Evolutionary conservation across 2,329 filamentous ascomycete genomes (phyloP).

Genomic region (Cladophialophora bantiana): DNA sequence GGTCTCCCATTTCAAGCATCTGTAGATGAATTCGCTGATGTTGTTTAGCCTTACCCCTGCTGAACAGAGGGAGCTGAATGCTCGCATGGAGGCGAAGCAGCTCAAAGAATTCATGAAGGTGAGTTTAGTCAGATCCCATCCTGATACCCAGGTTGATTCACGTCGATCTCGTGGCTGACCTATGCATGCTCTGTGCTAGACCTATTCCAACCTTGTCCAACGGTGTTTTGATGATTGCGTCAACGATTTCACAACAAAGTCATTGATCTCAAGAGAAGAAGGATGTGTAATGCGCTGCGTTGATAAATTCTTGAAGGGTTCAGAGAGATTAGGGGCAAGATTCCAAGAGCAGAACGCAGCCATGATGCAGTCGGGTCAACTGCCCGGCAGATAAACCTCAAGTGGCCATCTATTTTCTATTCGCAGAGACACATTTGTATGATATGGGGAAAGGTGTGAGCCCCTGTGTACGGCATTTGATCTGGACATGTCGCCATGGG

Average conservation of each 20-base stretch:
- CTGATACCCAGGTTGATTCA: conserved; percentile 10
- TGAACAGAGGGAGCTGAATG: conserved; percentile 92
- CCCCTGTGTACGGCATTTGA: neutral
- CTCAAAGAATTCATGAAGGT: conserved; percentile 99
- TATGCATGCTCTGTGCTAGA: conserved; percentile 51
- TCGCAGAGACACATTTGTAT: conserved; percentile 11
- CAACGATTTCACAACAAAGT: conserved; percentile 98
- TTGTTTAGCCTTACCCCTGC: conserved; percentile 69
- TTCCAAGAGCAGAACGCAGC: conserved; percentile 79
- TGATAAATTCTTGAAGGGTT: conserved; percentile 92
- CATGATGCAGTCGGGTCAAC: conserved; percentile 67
- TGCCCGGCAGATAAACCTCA: conserved; percentile 52
- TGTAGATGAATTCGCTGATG: conserved; percentile 2
- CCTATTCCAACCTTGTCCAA: conserved; percentile 67
- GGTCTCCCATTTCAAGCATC: neutral
- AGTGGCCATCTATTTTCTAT: neutral
- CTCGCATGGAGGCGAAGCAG: conserved; percentile 96
- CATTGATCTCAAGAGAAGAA: conserved; percentile 83
- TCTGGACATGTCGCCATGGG: neutral
- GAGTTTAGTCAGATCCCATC: conserved; percentile 51
- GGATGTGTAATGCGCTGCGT: conserved; percentile 94
- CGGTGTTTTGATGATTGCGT: conserved; percentile 95
- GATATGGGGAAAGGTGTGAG: conserved; percentile 8
- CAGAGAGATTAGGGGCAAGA: conserved; percentile 86
- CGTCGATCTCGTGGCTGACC: conserved; percentile 17